Conservation (phyloP, 352 stramenopile species). For the Phytophthora gonapodyides region DNA sequence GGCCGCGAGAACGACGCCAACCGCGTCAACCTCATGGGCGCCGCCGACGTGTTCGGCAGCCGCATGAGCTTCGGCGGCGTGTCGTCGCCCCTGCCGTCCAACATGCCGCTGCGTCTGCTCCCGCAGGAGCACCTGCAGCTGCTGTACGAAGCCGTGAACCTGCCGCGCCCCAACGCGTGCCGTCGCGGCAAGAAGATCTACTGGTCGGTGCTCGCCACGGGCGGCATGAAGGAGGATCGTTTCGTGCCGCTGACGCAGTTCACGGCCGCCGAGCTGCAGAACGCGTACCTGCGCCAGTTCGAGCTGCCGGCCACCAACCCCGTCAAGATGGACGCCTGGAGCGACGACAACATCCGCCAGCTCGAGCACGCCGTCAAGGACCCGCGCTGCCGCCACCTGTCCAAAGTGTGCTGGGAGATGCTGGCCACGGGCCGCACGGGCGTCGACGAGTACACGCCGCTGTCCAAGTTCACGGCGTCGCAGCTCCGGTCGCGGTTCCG, state of each 20-base stretch:
- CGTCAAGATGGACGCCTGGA: slow-evolving; percentile 67
- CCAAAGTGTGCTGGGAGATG: slow-evolving; percentile 84
- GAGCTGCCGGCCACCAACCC: slow-evolving; percentile 53
- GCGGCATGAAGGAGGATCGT: slow-evolving; percentile 67
- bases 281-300: slow-evolving; percentile 69
- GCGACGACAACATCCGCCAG: slow-evolving; percentile 69
- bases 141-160: slow-evolving; percentile 75
- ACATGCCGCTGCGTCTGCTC: slow-evolving; percentile 50
- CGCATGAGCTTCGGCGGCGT: slow-evolving; percentile 38
- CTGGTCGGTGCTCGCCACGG: slow-evolving; percentile 71
- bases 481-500: slow-evolving; percentile 80
- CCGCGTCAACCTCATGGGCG: slow-evolving; percentile 18
- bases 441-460: slow-evolving; percentile 69
- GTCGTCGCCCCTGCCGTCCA: slow-evolving; percentile 25
- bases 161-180: slow-evolving; percentile 72
- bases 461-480: slow-evolving; percentile 77
- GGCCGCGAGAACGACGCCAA: slow-evolving; percentile 29
- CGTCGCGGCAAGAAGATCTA: slow-evolving; percentile 77
- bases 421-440: slow-evolving; percentile 69
- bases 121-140: slow-evolving; percentile 59
- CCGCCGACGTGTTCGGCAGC: slow-evolving; percentile 19
- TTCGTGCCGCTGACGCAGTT: slow-evolving; percentile 64
- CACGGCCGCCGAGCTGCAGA: slow-evolving; percentile 70
- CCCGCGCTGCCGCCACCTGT: slow-evolving; percentile 69
- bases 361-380: slow-evolving; percentile 74